Percentiles rank a stretch among this genome's conserved stretches.
Conservation (phyloP, 2,329 filamentous ascomycete genomes). For the Talaromyces verruculosus region DNA sequence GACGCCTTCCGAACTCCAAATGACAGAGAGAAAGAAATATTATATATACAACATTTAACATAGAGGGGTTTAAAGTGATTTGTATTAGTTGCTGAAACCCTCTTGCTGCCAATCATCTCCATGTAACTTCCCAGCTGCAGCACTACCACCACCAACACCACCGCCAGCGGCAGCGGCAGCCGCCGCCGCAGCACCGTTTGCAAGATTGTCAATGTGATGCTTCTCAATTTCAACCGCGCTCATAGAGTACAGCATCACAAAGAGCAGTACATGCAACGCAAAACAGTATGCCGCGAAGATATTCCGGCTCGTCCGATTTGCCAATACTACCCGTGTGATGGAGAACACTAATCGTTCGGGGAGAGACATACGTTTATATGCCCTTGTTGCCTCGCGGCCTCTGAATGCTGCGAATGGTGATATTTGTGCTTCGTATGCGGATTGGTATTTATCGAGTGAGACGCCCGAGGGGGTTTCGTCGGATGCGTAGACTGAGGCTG, state of each 20-base stretch:
- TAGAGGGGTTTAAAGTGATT: neutral
- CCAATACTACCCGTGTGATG: constrained; percentile 84
- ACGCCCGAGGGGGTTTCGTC: constrained; percentile 59
- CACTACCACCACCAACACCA: constrained; percentile 29
- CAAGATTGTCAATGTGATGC: constrained; percentile 59
- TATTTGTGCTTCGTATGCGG: constrained; percentile 91
- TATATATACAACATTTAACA: constrained; percentile 11
- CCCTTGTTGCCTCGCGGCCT: constrained; percentile 85
- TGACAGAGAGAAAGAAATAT: neutral
- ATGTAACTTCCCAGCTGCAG: constrained; percentile 36
- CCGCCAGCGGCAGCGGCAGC: constrained; percentile 33
- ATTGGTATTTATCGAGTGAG: constrained; percentile 79
- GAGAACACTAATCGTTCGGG: constrained; percentile 89
- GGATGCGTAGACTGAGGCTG: constrained; percentile 65
- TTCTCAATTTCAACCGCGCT: constrained; percentile 66
- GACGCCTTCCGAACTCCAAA: neutral
- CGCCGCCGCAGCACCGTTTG: constrained; percentile 44
- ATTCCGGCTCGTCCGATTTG: constrained; percentile 86
- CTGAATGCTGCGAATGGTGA: constrained; percentile 95
- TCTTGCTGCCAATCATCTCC: constrained; percentile 65
- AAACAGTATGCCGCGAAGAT: constrained; percentile 91
- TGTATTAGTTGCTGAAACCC: constrained; percentile 48
- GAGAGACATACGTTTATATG: constrained; percentile 88
- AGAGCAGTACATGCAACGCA: constrained; percentile 81
- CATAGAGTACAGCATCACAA: constrained; percentile 82